phyloP scores from a whole-genome alignment of 371 early-diverging fungal genomes.

The Rhizopus sp. region DNA sequence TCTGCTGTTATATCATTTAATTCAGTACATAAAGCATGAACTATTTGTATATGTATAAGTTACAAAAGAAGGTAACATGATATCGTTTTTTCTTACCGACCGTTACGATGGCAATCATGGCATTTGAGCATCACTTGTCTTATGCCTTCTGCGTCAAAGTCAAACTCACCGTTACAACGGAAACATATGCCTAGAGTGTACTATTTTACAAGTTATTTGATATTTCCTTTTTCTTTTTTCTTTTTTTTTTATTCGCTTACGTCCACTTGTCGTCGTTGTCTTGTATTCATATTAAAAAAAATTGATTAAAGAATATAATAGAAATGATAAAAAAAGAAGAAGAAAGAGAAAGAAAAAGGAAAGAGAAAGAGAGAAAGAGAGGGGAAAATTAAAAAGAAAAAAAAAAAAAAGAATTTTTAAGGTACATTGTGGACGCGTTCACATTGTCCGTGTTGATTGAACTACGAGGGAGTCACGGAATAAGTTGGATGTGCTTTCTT shows the following conservation, averaged over 20 bases:
- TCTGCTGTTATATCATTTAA: conserved; percentile 24
- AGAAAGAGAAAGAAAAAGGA: neutral
- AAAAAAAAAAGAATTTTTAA: neutral
- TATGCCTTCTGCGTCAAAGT: conserved; percentile 25
- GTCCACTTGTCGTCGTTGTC: conserved; percentile 5
- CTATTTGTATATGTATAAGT: conserved; percentile 17
- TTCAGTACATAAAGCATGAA: conserved; percentile 33
- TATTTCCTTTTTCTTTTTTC: neutral
- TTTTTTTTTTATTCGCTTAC: neutral
- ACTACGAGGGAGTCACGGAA: neutral
- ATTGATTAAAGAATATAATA: neutral
- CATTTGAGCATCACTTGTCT: conserved; percentile 26
- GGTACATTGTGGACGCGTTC: neutral
- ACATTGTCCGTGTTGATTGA: no score
- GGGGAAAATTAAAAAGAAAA: no score
- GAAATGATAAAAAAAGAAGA: neutral
- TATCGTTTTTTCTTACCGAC: conserved; percentile 24
- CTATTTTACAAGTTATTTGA: conserved; percentile 9
- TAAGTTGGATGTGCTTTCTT: neutral
- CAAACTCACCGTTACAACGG: conserved; percentile 29
- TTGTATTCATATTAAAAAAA: conserved; percentile 3
- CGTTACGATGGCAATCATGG: conserved; percentile 42
- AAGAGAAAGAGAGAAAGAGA: neutral
- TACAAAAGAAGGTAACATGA: conserved; percentile 1
- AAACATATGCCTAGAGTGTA: conserved; percentile 37